These are phyloP conservation scores for Podospora sp. DNA, from an alignment of 495 filamentous ascomycete genomes.

Conservation along the genomic window DNA sequence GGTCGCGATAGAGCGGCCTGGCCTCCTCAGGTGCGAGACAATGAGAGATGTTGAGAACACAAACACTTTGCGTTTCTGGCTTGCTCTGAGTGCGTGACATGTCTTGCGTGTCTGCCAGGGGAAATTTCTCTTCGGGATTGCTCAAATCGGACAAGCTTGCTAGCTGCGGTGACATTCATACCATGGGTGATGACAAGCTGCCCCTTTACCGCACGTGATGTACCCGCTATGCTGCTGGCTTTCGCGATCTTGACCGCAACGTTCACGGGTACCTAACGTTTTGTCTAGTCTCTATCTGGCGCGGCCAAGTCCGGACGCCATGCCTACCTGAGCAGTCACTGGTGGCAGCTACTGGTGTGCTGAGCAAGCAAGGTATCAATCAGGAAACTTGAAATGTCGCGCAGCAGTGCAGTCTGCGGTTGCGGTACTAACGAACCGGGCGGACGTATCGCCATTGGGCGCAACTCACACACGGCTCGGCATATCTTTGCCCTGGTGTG, in stretches of 20 bases:
- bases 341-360: no score
- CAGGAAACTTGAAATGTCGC: not conserved
- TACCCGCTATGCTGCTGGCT: not conserved
- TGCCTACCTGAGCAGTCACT: no score
- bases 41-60: conserved; percentile 11
- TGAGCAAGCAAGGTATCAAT: no score
- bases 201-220: not conserved
- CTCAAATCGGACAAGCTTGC: not conserved
- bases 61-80: not conserved
- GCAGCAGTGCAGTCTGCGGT: not conserved
- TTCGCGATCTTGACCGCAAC: not conserved
- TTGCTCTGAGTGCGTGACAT: not conserved
- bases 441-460: not conserved
- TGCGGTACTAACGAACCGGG: no score
- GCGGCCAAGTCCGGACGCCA: no score
- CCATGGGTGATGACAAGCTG: not conserved
- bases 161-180: not conserved
- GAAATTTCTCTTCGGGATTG: no score
- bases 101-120: not conserved
- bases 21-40: conserved; percentile 3
- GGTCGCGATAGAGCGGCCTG: conserved; percentile 14
- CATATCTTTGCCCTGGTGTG: not conserved
- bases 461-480: conserved; percentile 13
- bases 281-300: not conserved
- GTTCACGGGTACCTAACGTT: no score